These are phyloP conservation scores for Boletus hoseneyae DNA, from an alignment of 1,284 basidiomycete genomes.

Conservation along the genomic window DNA sequence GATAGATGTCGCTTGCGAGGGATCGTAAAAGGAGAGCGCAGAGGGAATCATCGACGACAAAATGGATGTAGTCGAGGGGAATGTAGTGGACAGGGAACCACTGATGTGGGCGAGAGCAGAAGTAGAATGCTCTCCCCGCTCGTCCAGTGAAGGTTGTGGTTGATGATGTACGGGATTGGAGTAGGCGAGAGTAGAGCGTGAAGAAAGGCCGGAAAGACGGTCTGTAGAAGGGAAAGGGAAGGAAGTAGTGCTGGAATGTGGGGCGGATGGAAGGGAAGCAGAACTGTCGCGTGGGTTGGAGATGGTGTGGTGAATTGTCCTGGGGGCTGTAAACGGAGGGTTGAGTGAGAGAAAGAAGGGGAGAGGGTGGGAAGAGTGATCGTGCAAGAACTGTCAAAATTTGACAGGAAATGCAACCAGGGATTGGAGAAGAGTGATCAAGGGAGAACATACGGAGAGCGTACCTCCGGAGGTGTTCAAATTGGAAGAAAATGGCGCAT, in stretches of 20 bases:
- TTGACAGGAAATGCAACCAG: conserved; percentile 9
- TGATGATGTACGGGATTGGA: not conserved
- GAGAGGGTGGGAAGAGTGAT: conserved; percentile 1
- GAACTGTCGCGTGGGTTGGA: conserved; percentile 5
- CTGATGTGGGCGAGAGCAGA: not conserved
- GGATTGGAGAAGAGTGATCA: conserved; percentile 12
- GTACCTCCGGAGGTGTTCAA: conserved; percentile 28
- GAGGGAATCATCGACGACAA: conserved; percentile 29
- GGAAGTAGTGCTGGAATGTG: not conserved
- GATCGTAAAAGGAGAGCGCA: conserved; percentile 29
- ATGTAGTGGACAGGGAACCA: not conserved
- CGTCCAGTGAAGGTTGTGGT: not conserved
- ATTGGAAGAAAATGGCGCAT: conserved; percentile 11
- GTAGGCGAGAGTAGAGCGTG: not conserved
- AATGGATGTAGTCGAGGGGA: not conserved
- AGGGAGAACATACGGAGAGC: conserved; percentile 13
- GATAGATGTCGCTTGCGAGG: conserved; percentile 15
- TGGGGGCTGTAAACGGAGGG: conserved; percentile 4
- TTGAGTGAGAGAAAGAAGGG: conserved; percentile 9
- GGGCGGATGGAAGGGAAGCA: not conserved
- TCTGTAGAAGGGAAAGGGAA: not conserved
- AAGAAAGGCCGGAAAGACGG: conserved; percentile 3
- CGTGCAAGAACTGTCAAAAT: conserved; percentile 15
- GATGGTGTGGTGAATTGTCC: conserved; percentile 3
- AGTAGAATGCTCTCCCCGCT: conserved; percentile 3